Base-by-base conservation (phyloP, 164 flowering plant species). In the Cinnamomum chago region DNA sequence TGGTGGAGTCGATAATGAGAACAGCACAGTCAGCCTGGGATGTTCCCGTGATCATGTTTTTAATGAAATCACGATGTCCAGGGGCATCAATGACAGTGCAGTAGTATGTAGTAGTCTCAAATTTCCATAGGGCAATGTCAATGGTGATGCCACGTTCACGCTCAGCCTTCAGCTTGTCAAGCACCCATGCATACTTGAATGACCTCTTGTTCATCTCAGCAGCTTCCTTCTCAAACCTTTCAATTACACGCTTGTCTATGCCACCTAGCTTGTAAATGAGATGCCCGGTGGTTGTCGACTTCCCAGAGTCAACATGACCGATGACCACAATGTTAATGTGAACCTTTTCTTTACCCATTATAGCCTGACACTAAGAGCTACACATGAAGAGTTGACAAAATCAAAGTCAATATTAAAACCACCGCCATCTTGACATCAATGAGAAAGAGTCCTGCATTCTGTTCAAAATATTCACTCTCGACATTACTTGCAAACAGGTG, bases 111-210 rank as follows among this genome's bases (percentile, higher is more conserved):
- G 81, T 78, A 18, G 81, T 78, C 71, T 78, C 81, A 22, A 78
- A 78, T n/a, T 87, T 87, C 90, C 87, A 85, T 72, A 73, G 70
- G 81, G 75, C 75, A 65, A 73, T 73, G 33, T 73, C 75, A 24
- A 73, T 73, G 40, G 75, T 73, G 75, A 73, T 73, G 65, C 75
- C 75, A 73, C 75, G 70, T 40, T 73, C 75, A 50, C 75, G 75
- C 75, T 73, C 75, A 17, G 75, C 75, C 62, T 73, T 73, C 25
- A 73, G 70, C 47, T 73, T 73, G 75, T 73, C 75, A 17, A 73
- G 58, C 20, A 73, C 75, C 75, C 75, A 73, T n/a, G 75, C 75
- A 65, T 73, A 73, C 75, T 73, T 73, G 70, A 73, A 73, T 24
- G 75, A 73, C 75, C 75, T 73, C 70, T 73, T 73, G 75, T 73